phyloP scores from a whole-genome alignment of 2,329 filamentous ascomycete genomes.

The Aspergillus sclerotialis region DNA sequence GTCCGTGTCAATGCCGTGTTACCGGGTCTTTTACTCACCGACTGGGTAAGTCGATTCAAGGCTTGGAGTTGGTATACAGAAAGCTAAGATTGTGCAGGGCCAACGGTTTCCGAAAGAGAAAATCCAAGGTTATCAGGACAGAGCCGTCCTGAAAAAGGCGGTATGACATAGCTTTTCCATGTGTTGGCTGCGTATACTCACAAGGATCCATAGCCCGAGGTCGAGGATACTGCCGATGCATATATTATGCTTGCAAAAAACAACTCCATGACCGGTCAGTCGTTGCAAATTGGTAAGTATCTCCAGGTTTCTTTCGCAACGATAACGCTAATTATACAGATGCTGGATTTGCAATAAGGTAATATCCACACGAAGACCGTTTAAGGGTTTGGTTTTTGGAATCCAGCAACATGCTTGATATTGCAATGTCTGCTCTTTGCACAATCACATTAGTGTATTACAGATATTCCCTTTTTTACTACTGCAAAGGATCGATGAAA shows the following conservation, averaged over 20 bases:
- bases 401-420: background rate
- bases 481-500: too few species aligned
- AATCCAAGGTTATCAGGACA: slow-evolving; percentile 48
- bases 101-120: slow-evolving; percentile 51
- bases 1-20: slow-evolving; percentile 58
- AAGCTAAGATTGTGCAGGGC: slow-evolving; percentile 35
- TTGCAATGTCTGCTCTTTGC: too few species aligned
- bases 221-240: slow-evolving; percentile 37
- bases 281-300: slow-evolving; percentile 36
- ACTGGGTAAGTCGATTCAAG: slow-evolving; percentile 48
- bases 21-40: slow-evolving; percentile 59
- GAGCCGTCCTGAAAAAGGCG: slow-evolving; percentile 53
- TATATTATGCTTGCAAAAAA: slow-evolving; percentile 38
- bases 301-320: background rate
- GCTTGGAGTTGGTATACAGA: background rate
- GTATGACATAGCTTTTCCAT: slow-evolving; percentile 28
- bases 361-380: too few species aligned
- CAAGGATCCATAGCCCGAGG: slow-evolving; percentile 23
- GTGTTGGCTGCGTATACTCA: slow-evolving; percentile 1
- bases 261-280: slow-evolving; percentile 40
- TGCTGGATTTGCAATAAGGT: slow-evolving; percentile 23
- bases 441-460: too few species aligned
- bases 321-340: slow-evolving; percentile 18
- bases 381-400: background rate
- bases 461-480: too few species aligned